Conservation (phyloP, 371 early-diverging fungal genomes). For the Blakeslea trispora region DNA sequence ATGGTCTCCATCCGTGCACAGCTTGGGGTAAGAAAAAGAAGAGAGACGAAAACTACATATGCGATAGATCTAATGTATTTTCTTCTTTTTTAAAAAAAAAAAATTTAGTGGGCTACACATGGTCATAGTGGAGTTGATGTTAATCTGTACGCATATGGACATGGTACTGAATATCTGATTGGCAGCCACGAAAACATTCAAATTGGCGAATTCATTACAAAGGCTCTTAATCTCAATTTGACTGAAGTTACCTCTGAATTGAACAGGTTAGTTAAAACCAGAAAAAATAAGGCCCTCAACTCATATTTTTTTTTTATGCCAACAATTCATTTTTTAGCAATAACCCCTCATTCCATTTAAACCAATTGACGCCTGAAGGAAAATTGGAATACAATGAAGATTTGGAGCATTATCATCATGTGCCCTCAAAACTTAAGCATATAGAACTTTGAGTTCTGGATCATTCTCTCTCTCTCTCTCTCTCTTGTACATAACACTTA, state of each 20-base stretch:
- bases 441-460: neutral
- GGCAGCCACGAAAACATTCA: constrained; percentile 88
- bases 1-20: constrained; percentile 74
- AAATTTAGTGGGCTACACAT: constrained; percentile 79
- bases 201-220: constrained; percentile 75
- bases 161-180: constrained; percentile 39
- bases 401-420: constrained; percentile 36
- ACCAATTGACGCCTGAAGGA: constrained; percentile 20
- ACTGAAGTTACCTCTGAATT: constrained; percentile 60
- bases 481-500: neutral
- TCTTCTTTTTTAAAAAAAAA: too few species aligned
- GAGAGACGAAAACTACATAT: too few species aligned
- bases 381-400: constrained; percentile 34
- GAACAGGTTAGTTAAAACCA: constrained; percentile 34
- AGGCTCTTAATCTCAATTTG: constrained; percentile 67
- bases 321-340: too few species aligned
- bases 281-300: neutral
- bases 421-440: constrained; percentile 2
- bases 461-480: neutral
- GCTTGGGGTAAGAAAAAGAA: constrained; percentile 55
- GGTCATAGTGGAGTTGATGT: constrained; percentile 96
- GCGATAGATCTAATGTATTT: constrained; percentile 1
- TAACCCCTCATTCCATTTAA: constrained; percentile 27
- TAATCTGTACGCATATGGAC: constrained; percentile 84
- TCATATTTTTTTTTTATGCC: constrained; percentile 1